Evolutionary conservation across 805 yeast species (phyloP).

Genomic region (Teunomyces barrocoloradensis): DNA sequence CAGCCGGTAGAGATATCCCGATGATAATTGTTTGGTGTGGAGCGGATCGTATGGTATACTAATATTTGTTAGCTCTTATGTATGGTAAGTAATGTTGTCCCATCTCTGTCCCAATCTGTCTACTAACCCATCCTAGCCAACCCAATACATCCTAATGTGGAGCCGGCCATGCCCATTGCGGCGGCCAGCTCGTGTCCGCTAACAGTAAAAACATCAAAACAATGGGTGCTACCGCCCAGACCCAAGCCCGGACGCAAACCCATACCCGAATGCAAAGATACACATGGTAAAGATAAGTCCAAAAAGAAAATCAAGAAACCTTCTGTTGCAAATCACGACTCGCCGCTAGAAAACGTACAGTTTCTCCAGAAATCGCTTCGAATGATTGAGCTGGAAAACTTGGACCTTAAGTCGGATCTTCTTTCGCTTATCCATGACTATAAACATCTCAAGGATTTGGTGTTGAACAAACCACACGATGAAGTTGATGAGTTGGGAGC

Average conservation of each 20-base stretch:
- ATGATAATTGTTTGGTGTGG: not conserved
- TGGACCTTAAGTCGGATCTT: conserved; percentile 31
- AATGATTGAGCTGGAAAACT: conserved; percentile 31
- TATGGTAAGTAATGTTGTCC: not conserved
- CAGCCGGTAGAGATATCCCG: not conserved
- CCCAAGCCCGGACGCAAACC: conserved; percentile 73
- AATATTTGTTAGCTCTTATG: not conserved
- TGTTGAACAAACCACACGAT: conserved; percentile 14
- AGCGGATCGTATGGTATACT: not conserved
- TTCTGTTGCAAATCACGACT: not conserved
- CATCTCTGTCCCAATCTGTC: not conserved
- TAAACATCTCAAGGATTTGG: conserved; percentile 32
- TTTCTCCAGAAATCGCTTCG: not conserved
- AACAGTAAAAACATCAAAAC: conserved; percentile 58
- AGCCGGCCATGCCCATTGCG: not conserved
- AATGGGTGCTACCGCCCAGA: conserved; percentile 83
- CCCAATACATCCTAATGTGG: conserved; percentile 1
- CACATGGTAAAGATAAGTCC: conserved; percentile 4
- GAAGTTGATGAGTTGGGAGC: conserved; percentile 5
- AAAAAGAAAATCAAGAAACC: conserved; percentile 7
- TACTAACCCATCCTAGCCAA: conserved; percentile 3
- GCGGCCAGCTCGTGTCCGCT: conserved; percentile 5
- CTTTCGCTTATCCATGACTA: conserved; percentile 40
- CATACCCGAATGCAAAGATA: conserved; percentile 7
- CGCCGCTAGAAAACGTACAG: not conserved